Conservation (phyloP, 1,139 yeast species). For the Kodamaea plutei region DNA sequence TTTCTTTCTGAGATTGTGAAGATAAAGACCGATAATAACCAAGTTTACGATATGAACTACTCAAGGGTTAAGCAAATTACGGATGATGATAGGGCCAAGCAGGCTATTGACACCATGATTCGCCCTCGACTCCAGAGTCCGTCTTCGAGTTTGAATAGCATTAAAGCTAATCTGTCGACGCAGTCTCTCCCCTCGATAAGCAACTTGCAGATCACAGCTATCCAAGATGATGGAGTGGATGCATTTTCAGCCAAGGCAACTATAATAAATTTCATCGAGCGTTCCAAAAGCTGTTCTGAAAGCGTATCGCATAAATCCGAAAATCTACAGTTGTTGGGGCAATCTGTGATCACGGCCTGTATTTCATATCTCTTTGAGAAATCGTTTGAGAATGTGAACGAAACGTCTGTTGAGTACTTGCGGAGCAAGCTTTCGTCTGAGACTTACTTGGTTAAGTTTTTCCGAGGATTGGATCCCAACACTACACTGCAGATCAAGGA, state of each 20-base stretch:
- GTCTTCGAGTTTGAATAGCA: background rate
- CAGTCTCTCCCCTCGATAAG: slow-evolving; percentile 10
- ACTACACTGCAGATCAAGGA: slow-evolving; percentile 35
- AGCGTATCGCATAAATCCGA: slow-evolving; percentile 35
- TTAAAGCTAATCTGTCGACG: slow-evolving; percentile 1
- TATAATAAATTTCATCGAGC: slow-evolving; percentile 46
- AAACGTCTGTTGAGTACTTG: slow-evolving; percentile 52
- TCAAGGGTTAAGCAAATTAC: slow-evolving; percentile 27
- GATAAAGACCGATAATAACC: slow-evolving; percentile 35
- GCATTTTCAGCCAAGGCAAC: slow-evolving; percentile 20
- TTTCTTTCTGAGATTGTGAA: slow-evolving; percentile 38
- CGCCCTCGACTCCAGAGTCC: slow-evolving; percentile 23
- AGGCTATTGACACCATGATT: slow-evolving; percentile 36
- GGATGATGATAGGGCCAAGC: slow-evolving; percentile 33
- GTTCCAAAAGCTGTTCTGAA: slow-evolving; percentile 62
- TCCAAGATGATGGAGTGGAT: slow-evolving; percentile 10
- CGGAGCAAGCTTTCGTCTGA: slow-evolving; percentile 47
- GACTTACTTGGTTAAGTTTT: slow-evolving; percentile 42
- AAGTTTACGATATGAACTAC: slow-evolving; percentile 31
- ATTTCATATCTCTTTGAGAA: slow-evolving; percentile 46
- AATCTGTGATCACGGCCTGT: slow-evolving; percentile 49
- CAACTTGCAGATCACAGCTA: slow-evolving; percentile 8
- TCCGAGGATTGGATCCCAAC: slow-evolving; percentile 47
- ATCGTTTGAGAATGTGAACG: slow-evolving; percentile 15
- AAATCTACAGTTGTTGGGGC: slow-evolving; percentile 56